Evolutionary conservation across 108 stramenopile species (phyloP).

Genomic region (Discostella stelligeroides): DNA sequence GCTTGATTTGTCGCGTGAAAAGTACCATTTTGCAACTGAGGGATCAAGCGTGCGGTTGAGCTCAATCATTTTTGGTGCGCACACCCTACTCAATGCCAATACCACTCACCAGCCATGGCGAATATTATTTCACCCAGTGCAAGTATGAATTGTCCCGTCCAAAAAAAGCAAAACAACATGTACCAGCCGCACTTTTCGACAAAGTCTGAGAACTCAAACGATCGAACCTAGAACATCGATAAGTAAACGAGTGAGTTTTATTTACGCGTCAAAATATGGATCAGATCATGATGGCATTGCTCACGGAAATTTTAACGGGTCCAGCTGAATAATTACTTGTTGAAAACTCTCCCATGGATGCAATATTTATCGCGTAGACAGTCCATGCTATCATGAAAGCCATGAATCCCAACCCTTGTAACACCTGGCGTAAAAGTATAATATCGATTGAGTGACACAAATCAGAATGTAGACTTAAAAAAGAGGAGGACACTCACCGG

Average conservation of each 20-base stretch:
- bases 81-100: constrained; percentile 39
- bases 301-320: constrained; percentile 33
- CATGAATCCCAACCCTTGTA: constrained; percentile 68
- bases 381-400: constrained; percentile 67
- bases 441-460: not conserved
- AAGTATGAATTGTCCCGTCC: constrained; percentile 92
- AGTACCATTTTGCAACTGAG: constrained; percentile 74
- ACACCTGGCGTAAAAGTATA: constrained; percentile 1
- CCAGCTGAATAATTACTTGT: constrained; percentile 24
- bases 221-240: constrained; percentile 26
- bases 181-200: constrained; percentile 68
- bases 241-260: not conserved
- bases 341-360: constrained; percentile 75
- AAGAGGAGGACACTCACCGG: too few relatives aligned
- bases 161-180: constrained; percentile 91
- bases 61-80: not conserved
- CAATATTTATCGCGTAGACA: constrained; percentile 65
- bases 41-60: not conserved
- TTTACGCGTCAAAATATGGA: not conserved
- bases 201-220: constrained; percentile 59
- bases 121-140: constrained; percentile 91
- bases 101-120: constrained; percentile 67
- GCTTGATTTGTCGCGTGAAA: constrained; percentile 72
- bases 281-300: not conserved
- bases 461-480: too few relatives aligned